phyloP scores from a whole-genome alignment of 345 rosid genomes.

The Cochlearia excelsa region DNA sequence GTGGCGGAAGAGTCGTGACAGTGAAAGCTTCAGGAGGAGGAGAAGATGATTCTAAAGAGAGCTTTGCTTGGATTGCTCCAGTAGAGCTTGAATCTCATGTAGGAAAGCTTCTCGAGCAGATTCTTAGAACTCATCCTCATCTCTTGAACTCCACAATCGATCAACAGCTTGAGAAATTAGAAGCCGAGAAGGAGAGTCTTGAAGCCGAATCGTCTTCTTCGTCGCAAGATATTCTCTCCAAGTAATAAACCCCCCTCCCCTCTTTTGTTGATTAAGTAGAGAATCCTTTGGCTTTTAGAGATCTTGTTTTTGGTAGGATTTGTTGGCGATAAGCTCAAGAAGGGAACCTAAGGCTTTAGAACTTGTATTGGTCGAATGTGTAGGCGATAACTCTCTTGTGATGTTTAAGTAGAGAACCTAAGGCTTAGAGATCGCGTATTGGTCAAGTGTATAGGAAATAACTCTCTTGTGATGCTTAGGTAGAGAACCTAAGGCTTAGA shows the following conservation, averaged over 20 bases:
- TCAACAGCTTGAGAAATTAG: conserved; percentile 84
- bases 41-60: conserved; percentile 37
- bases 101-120: conserved; percentile 76
- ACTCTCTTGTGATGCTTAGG: background rate
- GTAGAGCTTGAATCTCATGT: conserved; percentile 73
- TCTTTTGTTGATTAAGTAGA: background rate
- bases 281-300: background rate
- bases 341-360: background rate
- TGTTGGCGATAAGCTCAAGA: background rate
- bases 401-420: background rate
- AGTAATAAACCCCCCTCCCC: conserved; percentile 36
- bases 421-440: too few relatives aligned
- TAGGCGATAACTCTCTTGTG: background rate
- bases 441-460: background rate
- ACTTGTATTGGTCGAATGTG: too few relatives aligned
- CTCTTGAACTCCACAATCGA: conserved; percentile 74
- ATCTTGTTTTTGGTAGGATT: background rate
- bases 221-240: conserved; percentile 59
- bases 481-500: too few relatives aligned
- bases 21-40: conserved; percentile 57
- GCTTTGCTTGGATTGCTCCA: conserved; percentile 63
- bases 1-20: conserved; percentile 44
- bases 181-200: conserved; percentile 49
- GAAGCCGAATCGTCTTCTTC: conserved; percentile 39
- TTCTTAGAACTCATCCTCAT: conserved; percentile 84